Conservation (phyloP, 345 rosid species). For the Cardamine resedifolia region DNA sequence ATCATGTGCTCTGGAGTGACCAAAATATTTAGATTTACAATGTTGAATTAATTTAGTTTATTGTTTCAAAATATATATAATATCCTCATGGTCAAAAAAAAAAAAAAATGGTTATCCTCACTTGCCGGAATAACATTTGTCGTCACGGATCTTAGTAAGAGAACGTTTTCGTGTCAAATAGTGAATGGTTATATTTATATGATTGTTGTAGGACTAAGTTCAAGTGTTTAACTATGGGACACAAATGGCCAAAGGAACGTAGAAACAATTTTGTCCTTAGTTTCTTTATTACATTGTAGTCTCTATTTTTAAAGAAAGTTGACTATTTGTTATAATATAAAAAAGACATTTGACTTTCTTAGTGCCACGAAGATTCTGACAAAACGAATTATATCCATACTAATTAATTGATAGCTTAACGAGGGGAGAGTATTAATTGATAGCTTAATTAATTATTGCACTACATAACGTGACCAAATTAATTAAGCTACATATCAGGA, state of each 20-base stretch:
- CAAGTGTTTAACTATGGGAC: not conserved
- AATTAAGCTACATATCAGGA: conserved; percentile 25
- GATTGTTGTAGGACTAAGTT: not conserved
- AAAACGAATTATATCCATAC: conserved; percentile 25
- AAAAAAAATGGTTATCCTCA: not conserved
- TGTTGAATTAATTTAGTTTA: not conserved
- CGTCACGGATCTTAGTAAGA: not conserved
- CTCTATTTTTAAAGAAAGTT: not conserved
- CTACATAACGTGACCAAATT: conserved; percentile 27
- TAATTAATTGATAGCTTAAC: conserved; percentile 26
- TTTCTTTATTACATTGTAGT: not conserved
- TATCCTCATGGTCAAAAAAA: not conserved
- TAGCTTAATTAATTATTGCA: conserved; percentile 24
- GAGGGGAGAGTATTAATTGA: not conserved
- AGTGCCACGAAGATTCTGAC: conserved; percentile 34
- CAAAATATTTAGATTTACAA: not conserved
- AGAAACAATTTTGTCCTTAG: not conserved
- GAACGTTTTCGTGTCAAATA: not conserved
- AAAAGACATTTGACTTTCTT: conserved; percentile 18
- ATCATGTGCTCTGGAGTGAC: too few species aligned
- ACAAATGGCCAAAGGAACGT: not conserved
- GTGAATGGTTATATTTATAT: not conserved
- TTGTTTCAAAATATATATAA: not conserved
- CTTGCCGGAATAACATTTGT: not conserved
- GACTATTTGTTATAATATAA: conserved; percentile 8